Percentiles rank a stretch among this genome's conserved stretches.
These are phyloP conservation scores for Vicia sativa DNA, from an alignment of 306 rosid genomes.

Conservation along the genomic window DNA sequence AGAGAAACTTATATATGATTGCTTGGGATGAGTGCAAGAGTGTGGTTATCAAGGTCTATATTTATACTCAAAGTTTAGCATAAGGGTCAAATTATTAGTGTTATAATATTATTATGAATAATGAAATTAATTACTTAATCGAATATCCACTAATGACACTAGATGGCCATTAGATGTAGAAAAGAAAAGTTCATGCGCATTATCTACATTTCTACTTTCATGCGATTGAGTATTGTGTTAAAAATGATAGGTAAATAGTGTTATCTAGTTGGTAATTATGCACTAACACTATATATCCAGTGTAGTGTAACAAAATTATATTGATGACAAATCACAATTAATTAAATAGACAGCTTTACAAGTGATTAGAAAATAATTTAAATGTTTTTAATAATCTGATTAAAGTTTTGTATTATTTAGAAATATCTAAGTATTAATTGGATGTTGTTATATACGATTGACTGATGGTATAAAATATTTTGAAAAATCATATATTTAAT, in stretches of 20 bases:
- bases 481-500: too few species aligned
- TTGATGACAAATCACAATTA: too few species aligned
- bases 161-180: neutral
- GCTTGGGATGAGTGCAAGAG: constrained; percentile 26
- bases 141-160: constrained; percentile 36
- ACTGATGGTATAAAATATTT: too few species aligned
- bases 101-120: neutral
- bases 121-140: neutral
- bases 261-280: too few species aligned
- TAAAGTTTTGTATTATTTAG: too few species aligned
- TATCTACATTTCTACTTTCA: constrained; percentile 5
- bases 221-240: neutral
- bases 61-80: constrained; percentile 29
- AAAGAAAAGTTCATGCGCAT: neutral
- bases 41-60: constrained; percentile 21
- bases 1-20: constrained; percentile 15
- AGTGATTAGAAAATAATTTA: too few species aligned
- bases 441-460: too few species aligned
- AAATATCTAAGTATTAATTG: too few species aligned
- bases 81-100: neutral
- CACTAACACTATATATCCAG: too few species aligned
- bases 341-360: too few species aligned
- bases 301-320: too few species aligned
- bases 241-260: neutral
- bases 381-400: too few species aligned